Evolutionary conservation across 306 rosid genomes (phyloP).

Genomic region (Betula pendula): DNA sequence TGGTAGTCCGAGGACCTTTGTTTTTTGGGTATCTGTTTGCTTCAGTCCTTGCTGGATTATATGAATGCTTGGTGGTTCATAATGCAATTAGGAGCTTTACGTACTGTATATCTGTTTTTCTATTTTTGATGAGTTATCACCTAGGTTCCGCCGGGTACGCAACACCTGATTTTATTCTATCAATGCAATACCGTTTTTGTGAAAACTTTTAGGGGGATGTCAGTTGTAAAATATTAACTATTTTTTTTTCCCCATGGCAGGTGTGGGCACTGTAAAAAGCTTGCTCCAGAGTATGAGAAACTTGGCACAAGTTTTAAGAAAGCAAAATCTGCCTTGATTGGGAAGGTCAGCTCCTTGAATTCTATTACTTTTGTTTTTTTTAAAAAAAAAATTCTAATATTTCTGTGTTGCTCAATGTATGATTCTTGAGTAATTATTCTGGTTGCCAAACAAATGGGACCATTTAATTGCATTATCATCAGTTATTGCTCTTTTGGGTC

Average conservation of each 20-base stretch:
- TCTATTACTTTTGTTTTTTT: neutral
- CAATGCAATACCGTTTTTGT: neutral
- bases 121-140: neutral
- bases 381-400: neutral
- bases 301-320: slow-evolving; percentile 73
- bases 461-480: neutral
- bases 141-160: neutral
- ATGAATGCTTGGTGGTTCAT: neutral
- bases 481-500: neutral
- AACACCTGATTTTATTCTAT: neutral
- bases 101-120: neutral
- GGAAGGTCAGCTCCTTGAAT: slow-evolving; percentile 51
- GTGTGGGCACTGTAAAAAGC: slow-evolving; percentile 97
- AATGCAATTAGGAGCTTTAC: neutral
- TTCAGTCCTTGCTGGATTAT: neutral
- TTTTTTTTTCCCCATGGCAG: slow-evolving; percentile 36
- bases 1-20: too few species aligned
- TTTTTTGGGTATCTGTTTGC: neutral
- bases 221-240: neutral
- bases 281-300: slow-evolving; percentile 85
- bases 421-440: slow-evolving; percentile 5
- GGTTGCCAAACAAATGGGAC: neutral
- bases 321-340: slow-evolving; percentile 67
- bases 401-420: neutral
- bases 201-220: neutral